These are phyloP conservation scores for Rachicladosporium sp. DNA, from an alignment of 2,329 filamentous ascomycete genomes.

Conservation along the genomic window DNA sequence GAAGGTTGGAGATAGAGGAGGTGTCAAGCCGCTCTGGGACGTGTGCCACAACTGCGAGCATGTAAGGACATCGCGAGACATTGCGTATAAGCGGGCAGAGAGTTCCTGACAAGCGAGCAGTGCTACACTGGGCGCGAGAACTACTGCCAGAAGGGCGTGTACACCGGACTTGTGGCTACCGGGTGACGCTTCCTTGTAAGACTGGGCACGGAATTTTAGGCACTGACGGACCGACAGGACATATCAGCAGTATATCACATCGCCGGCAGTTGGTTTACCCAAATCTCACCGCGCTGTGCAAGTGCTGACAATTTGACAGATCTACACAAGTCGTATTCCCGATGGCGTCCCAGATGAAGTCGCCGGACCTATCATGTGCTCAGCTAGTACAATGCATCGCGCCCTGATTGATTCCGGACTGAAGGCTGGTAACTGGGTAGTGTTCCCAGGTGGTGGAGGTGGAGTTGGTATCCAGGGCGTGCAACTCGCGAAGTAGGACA, in stretches of 20 bases:
- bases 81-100: too few species aligned
- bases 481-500: constrained; percentile 32
- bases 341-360: constrained; percentile 42
- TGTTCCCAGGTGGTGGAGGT: constrained; percentile 42
- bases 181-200: constrained; percentile 7
- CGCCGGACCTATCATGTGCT: constrained; percentile 51
- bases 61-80: too few species aligned
- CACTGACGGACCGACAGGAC: constrained; percentile 22
- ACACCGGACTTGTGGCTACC: constrained; percentile 32
- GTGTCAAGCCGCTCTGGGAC: constrained; percentile 40
- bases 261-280: constrained; percentile 29
- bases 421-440: constrained; percentile 41
- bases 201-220: too few species aligned
- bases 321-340: constrained; percentile 43
- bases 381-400: constrained; percentile 45
- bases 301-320: constrained; percentile 6
- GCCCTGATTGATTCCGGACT: constrained; percentile 41
- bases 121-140: constrained; percentile 43
- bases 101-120: constrained; percentile 8
- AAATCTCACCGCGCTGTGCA: background rate
- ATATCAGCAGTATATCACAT: constrained; percentile 48
- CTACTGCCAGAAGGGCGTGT: constrained; percentile 36
- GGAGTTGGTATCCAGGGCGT: constrained; percentile 48
- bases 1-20: constrained; percentile 42
- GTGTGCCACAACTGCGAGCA: constrained; percentile 36